These are phyloP conservation scores for Peribolospora kevripleyi DNA, from an alignment of 768 basidiomycete species.

Conservation along the genomic window DNA sequence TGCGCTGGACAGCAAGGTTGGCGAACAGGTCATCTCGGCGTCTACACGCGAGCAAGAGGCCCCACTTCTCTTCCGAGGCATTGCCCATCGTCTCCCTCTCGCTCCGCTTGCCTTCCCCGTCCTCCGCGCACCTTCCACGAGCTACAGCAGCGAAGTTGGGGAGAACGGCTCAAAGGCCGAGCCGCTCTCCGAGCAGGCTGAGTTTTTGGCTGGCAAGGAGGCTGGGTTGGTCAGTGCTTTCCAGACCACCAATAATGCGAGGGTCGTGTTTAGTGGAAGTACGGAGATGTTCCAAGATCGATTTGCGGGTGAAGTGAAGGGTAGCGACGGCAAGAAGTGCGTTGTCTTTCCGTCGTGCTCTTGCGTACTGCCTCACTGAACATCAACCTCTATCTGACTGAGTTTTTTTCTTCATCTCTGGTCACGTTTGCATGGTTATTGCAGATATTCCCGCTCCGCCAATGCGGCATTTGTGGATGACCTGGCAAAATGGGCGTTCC, in stretches of 20 bases:
- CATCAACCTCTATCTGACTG: too few species aligned
- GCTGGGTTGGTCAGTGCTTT: conserved; percentile 65
- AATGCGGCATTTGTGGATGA: conserved; percentile 53
- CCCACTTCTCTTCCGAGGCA: conserved; percentile 8
- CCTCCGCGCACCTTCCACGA: conserved; percentile 36
- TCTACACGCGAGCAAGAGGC: conserved; percentile 1
- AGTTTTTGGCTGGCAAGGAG: conserved; percentile 55
- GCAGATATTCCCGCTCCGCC: conserved; percentile 38
- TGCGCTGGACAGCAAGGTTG: conserved; percentile 33
- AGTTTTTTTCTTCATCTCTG: not conserved
- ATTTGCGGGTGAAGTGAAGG: conserved; percentile 33
- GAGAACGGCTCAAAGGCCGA: conserved; percentile 28
- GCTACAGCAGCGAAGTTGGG: conserved; percentile 24
- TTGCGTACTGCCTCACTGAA: too few species aligned
- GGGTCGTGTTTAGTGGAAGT: conserved; percentile 60
- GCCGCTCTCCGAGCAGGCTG: conserved; percentile 29
- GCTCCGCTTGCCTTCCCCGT: conserved; percentile 56
- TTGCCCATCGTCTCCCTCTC: conserved; percentile 9
- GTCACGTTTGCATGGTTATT: not conserved
- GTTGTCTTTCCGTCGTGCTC: conserved; percentile 16
- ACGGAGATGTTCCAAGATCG: conserved; percentile 56
- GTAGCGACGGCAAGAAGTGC: conserved; percentile 27
- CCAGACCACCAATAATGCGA: conserved; percentile 53
- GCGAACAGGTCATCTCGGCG: conserved; percentile 7
- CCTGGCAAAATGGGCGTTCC: conserved; percentile 71